Conservation (phyloP, 768 basidiomycete genomes). For the Tylopilus plumbeoviolaceoides region DNA sequence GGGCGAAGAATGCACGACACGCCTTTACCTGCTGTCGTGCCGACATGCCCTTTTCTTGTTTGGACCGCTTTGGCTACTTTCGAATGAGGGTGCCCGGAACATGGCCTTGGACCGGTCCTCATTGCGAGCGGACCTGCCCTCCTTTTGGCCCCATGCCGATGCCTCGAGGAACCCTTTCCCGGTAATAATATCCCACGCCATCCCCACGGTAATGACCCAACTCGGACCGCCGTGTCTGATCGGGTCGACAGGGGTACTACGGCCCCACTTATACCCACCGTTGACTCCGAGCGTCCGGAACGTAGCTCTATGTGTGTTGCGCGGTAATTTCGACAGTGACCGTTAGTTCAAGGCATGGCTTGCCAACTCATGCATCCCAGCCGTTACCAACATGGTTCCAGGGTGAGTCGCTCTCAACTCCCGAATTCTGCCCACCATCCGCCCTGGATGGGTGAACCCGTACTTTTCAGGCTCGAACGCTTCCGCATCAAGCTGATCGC, state of each 20-base stretch:
- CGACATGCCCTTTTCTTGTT: slow-evolving; percentile 33
- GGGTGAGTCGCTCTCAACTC: no score
- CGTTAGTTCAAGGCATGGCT: background rate
- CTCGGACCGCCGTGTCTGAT: no score
- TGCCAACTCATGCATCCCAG: background rate
- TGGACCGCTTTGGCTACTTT: slow-evolving; percentile 23
- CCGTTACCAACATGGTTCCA: slow-evolving; percentile 1
- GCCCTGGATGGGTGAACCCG: background rate
- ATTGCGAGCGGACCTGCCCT: slow-evolving; percentile 21
- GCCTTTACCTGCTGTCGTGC: slow-evolving; percentile 34
- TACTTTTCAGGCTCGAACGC: background rate
- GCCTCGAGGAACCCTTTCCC: slow-evolving; percentile 28
- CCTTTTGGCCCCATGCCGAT: slow-evolving; percentile 24
- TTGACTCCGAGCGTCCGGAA: background rate
- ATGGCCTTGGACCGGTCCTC: slow-evolving; percentile 21
- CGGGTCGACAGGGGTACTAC: slow-evolving; percentile 8
- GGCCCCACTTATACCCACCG: slow-evolving; percentile 27
- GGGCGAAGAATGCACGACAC: slow-evolving; percentile 35
- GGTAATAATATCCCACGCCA: slow-evolving; percentile 19
- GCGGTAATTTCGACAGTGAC: slow-evolving; percentile 21
- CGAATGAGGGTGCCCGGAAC: slow-evolving; percentile 4
- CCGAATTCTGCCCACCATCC: no score
- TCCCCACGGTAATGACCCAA: slow-evolving; percentile 25
- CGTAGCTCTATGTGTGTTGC: background rate
- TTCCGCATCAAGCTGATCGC: no score